Base-by-base conservation (phyloP, 306 rosid genomes). In the Medicago arabica region DNA sequence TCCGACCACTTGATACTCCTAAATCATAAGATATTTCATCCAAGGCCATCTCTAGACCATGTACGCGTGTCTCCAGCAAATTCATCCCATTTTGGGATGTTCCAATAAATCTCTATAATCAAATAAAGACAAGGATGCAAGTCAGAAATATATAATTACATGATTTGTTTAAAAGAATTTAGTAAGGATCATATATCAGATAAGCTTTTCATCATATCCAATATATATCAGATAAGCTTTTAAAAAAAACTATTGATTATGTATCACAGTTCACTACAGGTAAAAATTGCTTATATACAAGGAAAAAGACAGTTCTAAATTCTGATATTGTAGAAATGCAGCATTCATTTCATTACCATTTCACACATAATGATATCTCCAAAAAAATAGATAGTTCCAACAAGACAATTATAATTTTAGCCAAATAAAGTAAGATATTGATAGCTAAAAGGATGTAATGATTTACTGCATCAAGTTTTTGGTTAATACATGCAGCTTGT, bases 11-110 rank as follows among this genome's bases (percentile, higher is more conserved):
- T 69, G 99, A 88, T 81, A 90, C 11, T 31, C 91, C 97, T 82
- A 95, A 86, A 80, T 90, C 95, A 55, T 85, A 81, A n/a, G 98
- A 95, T 78, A 92, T 95, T 83, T 86, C 98, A 68, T 92, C 97
- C 72, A 95, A 80, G 39, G 97, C 93, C 89, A 82, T 85, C 87
- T 95, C 99, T 61, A 95, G 82, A 41, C 99, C 99, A 82, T 81
- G 60, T 53, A 95, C 99, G 28, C 99, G 99, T 64, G 89, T 84
- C 90, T 95, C 97, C 71, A 95, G 83, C 50, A 92, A 89, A 81
- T 87, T 90, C 88, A 95, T 73, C 55, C 98, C 99, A 65, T 80
- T 92, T 67, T 90, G 97, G 31, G 98, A 95, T 87, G 89, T 95
- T 80, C 98, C 99, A 67, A 92, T 92, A 86, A 95, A 95, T 77